Percentiles rank a stretch among this genome's conserved stretches.
Conservation (phyloP, 441 rosid genomes). For the Raphanus hybrid region DNA sequence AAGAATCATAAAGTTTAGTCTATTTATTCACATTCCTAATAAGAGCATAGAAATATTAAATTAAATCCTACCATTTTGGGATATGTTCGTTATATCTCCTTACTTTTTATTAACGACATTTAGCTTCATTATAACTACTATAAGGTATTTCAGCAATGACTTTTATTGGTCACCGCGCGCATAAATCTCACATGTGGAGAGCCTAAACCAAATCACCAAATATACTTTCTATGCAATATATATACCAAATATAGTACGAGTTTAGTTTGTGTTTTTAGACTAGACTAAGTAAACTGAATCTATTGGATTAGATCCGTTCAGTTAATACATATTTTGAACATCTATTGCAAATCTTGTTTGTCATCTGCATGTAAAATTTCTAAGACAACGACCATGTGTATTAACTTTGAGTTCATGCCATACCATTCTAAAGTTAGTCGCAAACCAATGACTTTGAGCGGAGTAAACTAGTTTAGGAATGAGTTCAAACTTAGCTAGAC, state of each 20-base stretch:
- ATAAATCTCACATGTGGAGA: slow-evolving; percentile 19
- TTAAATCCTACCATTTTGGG: slow-evolving; percentile 34
- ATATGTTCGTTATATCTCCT: slow-evolving; percentile 13
- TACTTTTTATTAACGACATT: too few relatives aligned
- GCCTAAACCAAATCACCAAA: slow-evolving; percentile 17
- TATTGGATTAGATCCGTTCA: neutral
- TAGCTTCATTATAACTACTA: too few relatives aligned
- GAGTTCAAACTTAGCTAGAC: slow-evolving; percentile 21
- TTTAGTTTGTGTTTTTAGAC: neutral
- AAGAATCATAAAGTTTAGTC: neutral
- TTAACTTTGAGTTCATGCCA: neutral
- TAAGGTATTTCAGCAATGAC: slow-evolving; percentile 14
- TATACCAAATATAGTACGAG: slow-evolving; percentile 1
- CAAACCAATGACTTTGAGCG: slow-evolving; percentile 3
- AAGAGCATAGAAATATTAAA: slow-evolving; percentile 28
- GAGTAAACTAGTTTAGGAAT: slow-evolving; percentile 15
- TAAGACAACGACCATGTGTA: neutral
- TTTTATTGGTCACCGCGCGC: slow-evolving; percentile 25
- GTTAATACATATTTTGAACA: neutral
- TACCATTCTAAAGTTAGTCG: neutral
- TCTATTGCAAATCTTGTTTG: slow-evolving; percentile 1
- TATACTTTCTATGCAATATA: slow-evolving; percentile 3
- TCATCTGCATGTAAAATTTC: neutral
- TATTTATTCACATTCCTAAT: slow-evolving; percentile 21
- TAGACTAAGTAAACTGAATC: neutral